Percentiles rank a stretch among this genome's conserved stretches.
Conservation (phyloP, 768 basidiomycete genomes). For the Termitomyces sp. region DNA sequence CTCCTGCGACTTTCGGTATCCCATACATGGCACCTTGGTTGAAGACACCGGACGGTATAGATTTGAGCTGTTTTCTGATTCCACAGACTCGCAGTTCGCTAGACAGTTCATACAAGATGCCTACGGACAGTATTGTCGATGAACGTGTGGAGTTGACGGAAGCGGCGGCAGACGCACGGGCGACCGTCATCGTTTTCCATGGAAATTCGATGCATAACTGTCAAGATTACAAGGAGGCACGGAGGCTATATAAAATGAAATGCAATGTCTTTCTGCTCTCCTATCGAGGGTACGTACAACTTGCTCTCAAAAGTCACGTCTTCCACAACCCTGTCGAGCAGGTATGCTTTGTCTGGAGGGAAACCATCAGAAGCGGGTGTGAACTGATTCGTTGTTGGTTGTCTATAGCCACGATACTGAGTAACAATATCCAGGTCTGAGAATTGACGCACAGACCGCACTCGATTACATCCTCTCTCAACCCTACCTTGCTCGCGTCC, state of each 20-base stretch:
- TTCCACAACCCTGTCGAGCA: slow-evolving; percentile 19
- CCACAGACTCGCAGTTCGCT: slow-evolving; percentile 10
- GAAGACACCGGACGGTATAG: slow-evolving; percentile 11
- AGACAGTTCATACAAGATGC: neutral
- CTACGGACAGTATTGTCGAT: neutral
- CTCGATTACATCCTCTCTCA: slow-evolving; percentile 63
- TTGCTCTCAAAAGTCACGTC: neutral
- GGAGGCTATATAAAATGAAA: slow-evolving; percentile 59
- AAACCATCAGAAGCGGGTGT: slow-evolving; percentile 72
- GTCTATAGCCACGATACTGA: neutral
- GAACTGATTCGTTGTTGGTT: neutral
- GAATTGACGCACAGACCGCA: slow-evolving; percentile 73
- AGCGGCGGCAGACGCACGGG: slow-evolving; percentile 30
- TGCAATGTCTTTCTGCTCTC: slow-evolving; percentile 88
- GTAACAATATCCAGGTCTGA: slow-evolving; percentile 42
- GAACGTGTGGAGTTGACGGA: slow-evolving; percentile 11
- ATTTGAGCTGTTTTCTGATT: slow-evolving; percentile 11
- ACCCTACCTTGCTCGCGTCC: slow-evolving; percentile 49
- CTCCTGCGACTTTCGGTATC: slow-evolving; percentile 4
- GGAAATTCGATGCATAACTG: slow-evolving; percentile 76
- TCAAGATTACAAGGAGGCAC: slow-evolving; percentile 65
- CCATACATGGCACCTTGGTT: slow-evolving; percentile 9
- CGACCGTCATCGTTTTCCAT: slow-evolving; percentile 85
- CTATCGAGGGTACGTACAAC: slow-evolving; percentile 68
- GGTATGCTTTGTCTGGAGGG: slow-evolving; percentile 80